phyloP scores from a whole-genome alignment of 768 basidiomycete genomes.

The Mycena filopes region DNA sequence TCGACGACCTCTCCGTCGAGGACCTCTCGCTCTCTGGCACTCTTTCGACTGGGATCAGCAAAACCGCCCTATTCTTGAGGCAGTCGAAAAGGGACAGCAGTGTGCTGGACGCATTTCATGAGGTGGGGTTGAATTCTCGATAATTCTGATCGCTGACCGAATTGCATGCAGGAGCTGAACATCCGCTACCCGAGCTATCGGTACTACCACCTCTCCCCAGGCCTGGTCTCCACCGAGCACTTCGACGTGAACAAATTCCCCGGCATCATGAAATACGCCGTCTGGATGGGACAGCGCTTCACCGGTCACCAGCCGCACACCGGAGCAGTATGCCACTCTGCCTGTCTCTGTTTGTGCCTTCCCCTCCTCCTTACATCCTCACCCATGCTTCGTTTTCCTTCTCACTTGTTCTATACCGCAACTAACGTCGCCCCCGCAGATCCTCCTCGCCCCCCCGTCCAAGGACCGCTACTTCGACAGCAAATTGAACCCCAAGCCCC shows the following conservation, averaged over 20 bases:
- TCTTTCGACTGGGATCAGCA: slow-evolving; percentile 9
- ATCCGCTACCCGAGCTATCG: slow-evolving; percentile 13
- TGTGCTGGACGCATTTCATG: slow-evolving; percentile 12
- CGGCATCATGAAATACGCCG: slow-evolving; percentile 4
- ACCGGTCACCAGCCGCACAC: slow-evolving; percentile 4
- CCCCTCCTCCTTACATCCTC: not conserved
- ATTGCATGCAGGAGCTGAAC: slow-evolving; percentile 4
- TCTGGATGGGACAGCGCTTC: not conserved
- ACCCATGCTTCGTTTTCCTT: no score
- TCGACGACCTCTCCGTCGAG: not conserved
- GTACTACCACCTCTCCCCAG: slow-evolving; percentile 6
- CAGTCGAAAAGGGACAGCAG: slow-evolving; percentile 18
- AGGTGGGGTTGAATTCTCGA: not conserved
- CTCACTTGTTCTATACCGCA: no score
- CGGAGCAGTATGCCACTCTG: not conserved
- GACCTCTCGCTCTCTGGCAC: no score
- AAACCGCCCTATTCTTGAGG: slow-evolving; percentile 6
- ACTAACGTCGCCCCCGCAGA: not conserved
- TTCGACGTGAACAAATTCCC: slow-evolving; percentile 9
- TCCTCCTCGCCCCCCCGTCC: not conserved
- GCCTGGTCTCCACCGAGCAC: slow-evolving; percentile 14
- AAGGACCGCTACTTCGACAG: slow-evolving; percentile 5
- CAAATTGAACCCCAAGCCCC: not conserved
- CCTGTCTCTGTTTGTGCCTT: not conserved
- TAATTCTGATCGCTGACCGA: no score